phyloP scores from a whole-genome alignment of 164 flowering plant genomes.

The Dillenia turbinata region DNA sequence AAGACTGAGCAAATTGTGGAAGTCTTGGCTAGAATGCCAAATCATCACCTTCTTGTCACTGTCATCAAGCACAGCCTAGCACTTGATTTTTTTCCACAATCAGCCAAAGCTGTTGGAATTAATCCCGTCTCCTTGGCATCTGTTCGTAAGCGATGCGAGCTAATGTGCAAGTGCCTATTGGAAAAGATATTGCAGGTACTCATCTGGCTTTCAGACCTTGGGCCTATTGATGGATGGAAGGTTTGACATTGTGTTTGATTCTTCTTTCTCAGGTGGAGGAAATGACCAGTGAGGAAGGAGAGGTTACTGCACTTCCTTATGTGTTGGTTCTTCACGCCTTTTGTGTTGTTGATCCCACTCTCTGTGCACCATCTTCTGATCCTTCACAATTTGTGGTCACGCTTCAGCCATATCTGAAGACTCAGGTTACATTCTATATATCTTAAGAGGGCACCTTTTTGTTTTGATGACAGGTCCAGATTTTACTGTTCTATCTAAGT shows the following conservation, averaged over 20 bases:
- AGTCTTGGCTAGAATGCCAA: constrained; percentile 70
- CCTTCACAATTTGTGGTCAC: constrained; percentile 96
- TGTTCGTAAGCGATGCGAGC: constrained; percentile 87
- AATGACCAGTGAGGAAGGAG: constrained; percentile 56
- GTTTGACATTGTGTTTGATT: constrained; percentile 1
- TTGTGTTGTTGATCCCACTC: constrained; percentile 85
- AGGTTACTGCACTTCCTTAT: constrained; percentile 73
- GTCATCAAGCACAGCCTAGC: constrained; percentile 78
- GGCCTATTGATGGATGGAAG: not conserved
- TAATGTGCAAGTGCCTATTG: constrained; percentile 93
- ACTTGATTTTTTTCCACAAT: constrained; percentile 92
- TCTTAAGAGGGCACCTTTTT: not conserved
- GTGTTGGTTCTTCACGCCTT: constrained; percentile 87
- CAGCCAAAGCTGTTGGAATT: constrained; percentile 86
- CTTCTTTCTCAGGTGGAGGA: constrained; percentile 66
- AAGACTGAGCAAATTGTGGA: constrained; percentile 97
- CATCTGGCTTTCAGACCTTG: not conserved
- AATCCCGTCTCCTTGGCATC: constrained; percentile 71
- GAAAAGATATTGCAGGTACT: constrained; percentile 93
- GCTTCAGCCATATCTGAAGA: constrained; percentile 92
- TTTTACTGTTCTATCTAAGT: too few species aligned
- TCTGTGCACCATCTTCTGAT: constrained; percentile 91
- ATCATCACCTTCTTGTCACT: constrained; percentile 73
- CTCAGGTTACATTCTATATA: constrained; percentile 47
- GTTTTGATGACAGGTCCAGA: too few species aligned